Conservation (phyloP, 352 stramenopile genomes). For the Pythium plurisporium region DNA sequence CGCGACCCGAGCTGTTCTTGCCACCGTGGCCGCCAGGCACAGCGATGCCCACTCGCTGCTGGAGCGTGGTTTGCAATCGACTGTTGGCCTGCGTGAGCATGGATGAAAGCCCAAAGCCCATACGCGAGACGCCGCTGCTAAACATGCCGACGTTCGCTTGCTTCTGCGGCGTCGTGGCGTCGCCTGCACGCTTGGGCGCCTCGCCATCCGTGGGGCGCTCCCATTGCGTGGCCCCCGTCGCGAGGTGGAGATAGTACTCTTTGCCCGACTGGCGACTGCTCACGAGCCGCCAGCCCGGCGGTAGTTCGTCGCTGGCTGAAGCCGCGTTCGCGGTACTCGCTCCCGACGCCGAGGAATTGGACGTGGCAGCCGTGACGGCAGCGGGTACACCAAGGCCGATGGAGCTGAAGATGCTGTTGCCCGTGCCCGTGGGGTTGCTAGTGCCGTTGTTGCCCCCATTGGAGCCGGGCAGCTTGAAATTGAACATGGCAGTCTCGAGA, state of each 20-base stretch:
- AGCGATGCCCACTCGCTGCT: conserved; percentile 33
- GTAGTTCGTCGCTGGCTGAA: conserved; percentile 30
- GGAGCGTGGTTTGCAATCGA: conserved; percentile 67
- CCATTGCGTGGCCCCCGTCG: conserved; percentile 66
- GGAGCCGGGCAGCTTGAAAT: conserved; percentile 47
- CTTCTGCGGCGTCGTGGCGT: conserved; percentile 16
- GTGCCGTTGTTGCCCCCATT: conserved; percentile 24
- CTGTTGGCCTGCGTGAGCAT: conserved; percentile 66
- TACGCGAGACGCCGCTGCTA: conserved; percentile 59
- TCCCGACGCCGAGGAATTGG: neutral
- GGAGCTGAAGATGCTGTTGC: conserved; percentile 63
- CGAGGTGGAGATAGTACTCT: conserved; percentile 72
- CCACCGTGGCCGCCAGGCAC: conserved; percentile 4
- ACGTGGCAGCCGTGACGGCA: neutral
- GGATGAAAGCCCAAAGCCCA: conserved; percentile 51
- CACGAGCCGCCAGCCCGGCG: conserved; percentile 60
- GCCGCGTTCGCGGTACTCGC: neutral
- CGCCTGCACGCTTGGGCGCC: conserved; percentile 38
- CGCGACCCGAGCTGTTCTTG: conserved; percentile 21
- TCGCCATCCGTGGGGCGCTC: conserved; percentile 59
- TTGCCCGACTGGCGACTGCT: conserved; percentile 59
- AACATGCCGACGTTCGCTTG: conserved; percentile 48
- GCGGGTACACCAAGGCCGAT: conserved; percentile 26
- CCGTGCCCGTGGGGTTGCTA: conserved; percentile 26
- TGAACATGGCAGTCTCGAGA: conserved; percentile 46